Percentiles rank a stretch among this genome's conserved stretches.
These are phyloP conservation scores for Penicillium alfredii DNA, from an alignment of 495 filamentous ascomycete species.

Conservation along the genomic window DNA sequence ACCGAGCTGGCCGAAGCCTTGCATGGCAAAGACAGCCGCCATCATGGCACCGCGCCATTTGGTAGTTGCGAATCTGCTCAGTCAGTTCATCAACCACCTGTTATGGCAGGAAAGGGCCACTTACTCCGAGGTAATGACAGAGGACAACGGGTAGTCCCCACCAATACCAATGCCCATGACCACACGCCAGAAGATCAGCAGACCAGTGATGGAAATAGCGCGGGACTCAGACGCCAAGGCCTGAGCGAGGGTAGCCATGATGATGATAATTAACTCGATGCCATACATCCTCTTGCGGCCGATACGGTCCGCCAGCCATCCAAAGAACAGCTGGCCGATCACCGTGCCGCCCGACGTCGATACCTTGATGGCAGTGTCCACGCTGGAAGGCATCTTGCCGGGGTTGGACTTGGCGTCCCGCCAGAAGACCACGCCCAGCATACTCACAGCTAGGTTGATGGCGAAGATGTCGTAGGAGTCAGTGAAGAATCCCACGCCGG, in stretches of 20 bases:
- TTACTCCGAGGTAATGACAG: conserved; percentile 77
- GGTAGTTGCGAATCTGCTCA: conserved; percentile 66
- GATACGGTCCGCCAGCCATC: conserved; percentile 70
- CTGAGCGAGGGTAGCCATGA: conserved; percentile 76
- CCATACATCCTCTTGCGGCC: conserved; percentile 86
- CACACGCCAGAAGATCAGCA: conserved; percentile 86
- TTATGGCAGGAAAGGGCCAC: conserved; percentile 21
- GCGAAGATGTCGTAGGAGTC: conserved; percentile 79
- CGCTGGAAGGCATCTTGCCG: conserved; percentile 53
- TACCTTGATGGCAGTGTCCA: conserved; percentile 82
- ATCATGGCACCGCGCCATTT: conserved; percentile 87
- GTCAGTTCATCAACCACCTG: conserved; percentile 1
- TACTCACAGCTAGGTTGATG: conserved; percentile 59
- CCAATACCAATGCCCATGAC: conserved; percentile 81
- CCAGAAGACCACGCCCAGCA: conserved; percentile 73
- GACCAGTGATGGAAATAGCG: conserved; percentile 63
- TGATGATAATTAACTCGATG: conserved; percentile 81
- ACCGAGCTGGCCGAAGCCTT: conserved; percentile 69
- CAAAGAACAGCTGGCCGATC: conserved; percentile 77
- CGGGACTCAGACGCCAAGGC: conserved; percentile 61
- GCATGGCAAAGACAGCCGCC: conserved; percentile 80
- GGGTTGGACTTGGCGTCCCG: conserved; percentile 41
- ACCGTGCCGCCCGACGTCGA: conserved; percentile 84
- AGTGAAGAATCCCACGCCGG: conserved; percentile 83
- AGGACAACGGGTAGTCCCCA: conserved; percentile 80